A percentile compares a stretch with the other conserved stretches of the same genome.
phyloP scores from a whole-genome alignment of 1,284 basidiomycete genomes.

The Neonothopanus nambi region DNA sequence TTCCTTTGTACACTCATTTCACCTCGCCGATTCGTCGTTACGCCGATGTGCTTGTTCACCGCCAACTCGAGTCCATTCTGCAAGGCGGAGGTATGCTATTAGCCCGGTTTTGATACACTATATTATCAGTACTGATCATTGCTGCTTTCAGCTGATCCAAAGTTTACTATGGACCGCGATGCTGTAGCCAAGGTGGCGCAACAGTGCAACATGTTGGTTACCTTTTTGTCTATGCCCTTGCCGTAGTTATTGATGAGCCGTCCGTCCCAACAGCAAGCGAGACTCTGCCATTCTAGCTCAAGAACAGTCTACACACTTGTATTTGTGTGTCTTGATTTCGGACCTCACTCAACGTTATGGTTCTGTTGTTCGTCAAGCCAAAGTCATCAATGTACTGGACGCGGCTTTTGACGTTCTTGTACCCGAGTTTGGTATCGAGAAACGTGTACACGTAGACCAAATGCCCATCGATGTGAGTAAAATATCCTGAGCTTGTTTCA shows the following conservation, averaged over 20 bases:
- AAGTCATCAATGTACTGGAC: constrained; percentile 92
- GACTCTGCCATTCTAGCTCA: constrained; percentile 90
- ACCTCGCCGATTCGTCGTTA: constrained; percentile 93
- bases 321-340: constrained; percentile 90
- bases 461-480: constrained; percentile 90
- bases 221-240: not conserved
- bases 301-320: constrained; percentile 95
- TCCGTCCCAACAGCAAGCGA: constrained; percentile 63
- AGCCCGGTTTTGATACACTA: not conserved
- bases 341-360: constrained; percentile 95
- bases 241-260: not conserved
- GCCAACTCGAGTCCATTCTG: constrained; percentile 91
- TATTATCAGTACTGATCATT: not conserved
- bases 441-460: constrained; percentile 97
- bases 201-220: constrained; percentile 88
- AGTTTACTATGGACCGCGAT: constrained; percentile 96
- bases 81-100: constrained; percentile 61
- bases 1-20: constrained; percentile 96
- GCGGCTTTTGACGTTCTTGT: constrained; percentile 94
- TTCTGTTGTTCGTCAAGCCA: constrained; percentile 90
- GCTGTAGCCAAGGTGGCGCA: constrained; percentile 97
- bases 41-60: constrained; percentile 94
- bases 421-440: constrained; percentile 96
- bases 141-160: constrained; percentile 58
- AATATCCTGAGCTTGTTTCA: not conserved